These are phyloP conservation scores for Cytospora piceae DNA, from an alignment of 2,329 filamentous ascomycete genomes.

Conservation along the genomic window DNA sequence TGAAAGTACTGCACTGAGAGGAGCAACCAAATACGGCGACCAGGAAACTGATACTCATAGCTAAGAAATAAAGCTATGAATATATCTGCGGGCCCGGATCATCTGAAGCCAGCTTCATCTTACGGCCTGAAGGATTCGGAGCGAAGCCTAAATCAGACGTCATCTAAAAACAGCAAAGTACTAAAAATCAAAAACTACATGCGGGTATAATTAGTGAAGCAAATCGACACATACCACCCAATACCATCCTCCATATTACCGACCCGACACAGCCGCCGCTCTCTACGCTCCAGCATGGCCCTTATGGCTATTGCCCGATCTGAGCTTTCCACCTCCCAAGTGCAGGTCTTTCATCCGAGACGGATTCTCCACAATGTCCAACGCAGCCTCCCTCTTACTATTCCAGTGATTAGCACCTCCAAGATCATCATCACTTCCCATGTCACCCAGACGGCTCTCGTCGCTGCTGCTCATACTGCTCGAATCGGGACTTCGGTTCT, in stretches of 20 bases:
- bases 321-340: conserved; percentile 11
- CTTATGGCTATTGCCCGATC: not conserved
- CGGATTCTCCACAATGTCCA: conserved; percentile 57
- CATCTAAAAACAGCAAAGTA: not conserved
- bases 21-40: not conserved
- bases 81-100: not conserved
- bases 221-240: not conserved
- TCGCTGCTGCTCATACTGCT: conserved; percentile 56
- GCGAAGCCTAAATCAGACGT: not conserved
- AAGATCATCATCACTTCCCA: conserved; percentile 46
- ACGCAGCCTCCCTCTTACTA: conserved; percentile 57
- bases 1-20: no score
- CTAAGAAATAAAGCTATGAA: not conserved
- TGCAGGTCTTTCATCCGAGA: conserved; percentile 44
- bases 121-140: not conserved
- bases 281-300: not conserved
- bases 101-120: not conserved
- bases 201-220: not conserved
- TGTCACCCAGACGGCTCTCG: conserved; percentile 54
- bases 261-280: not conserved
- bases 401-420: conserved; percentile 38
- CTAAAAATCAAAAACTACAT: not conserved
- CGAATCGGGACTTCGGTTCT: conserved; percentile 57
- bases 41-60: not conserved
- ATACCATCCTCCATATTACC: not conserved